phyloP scores from a whole-genome alignment of 805 yeast species.

The Ogataea pignaliae region DNA sequence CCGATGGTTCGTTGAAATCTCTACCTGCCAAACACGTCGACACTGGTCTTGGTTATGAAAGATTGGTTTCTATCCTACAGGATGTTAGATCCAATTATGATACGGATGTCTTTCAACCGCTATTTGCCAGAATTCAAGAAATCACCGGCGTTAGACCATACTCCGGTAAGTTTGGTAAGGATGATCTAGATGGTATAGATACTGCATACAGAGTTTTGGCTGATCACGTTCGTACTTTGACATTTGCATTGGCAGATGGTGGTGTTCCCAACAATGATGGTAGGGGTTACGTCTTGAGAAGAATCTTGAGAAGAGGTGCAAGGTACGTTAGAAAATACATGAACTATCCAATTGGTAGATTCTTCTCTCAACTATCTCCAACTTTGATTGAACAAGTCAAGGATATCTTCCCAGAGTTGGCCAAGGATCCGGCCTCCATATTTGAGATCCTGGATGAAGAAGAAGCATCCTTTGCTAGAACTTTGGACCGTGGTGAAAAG shows the following conservation, averaged over 20 bases:
- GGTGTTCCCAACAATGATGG: slow-evolving; percentile 99
- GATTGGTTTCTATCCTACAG: slow-evolving; percentile 92
- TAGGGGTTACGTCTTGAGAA: slow-evolving; percentile 95
- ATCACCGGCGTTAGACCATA: slow-evolving; percentile 91
- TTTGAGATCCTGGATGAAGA: slow-evolving; percentile 94
- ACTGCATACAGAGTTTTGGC: slow-evolving; percentile 98
- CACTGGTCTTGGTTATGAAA: slow-evolving; percentile 98
- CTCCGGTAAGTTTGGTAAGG: slow-evolving; percentile 88
- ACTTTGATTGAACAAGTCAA: slow-evolving; percentile 84
- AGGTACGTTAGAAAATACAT: slow-evolving; percentile 95
- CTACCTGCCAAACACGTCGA: slow-evolving; percentile 95
- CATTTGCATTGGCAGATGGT: slow-evolving; percentile 96
- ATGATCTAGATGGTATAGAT: slow-evolving; percentile 91
- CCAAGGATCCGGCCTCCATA: slow-evolving; percentile 63
- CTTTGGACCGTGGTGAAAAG: slow-evolving; percentile 97
- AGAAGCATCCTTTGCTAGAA: slow-evolving; percentile 90
- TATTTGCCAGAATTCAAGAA: slow-evolving; percentile 82
- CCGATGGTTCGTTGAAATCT: slow-evolving; percentile 71
- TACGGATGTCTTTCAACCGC: slow-evolving; percentile 92
- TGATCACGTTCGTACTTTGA: slow-evolving; percentile 95
- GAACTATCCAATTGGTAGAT: slow-evolving; percentile 91
- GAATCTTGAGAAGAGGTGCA: slow-evolving; percentile 96
- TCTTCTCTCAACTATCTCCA: slow-evolving; percentile 89
- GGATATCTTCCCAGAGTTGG: slow-evolving; percentile 89
- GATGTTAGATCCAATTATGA: slow-evolving; percentile 91